A percentile compares a stretch with the other conserved stretches of the same genome.
Evolutionary conservation across 805 yeast genomes (phyloP).

Genomic region (Kazachstania africana): DNA sequence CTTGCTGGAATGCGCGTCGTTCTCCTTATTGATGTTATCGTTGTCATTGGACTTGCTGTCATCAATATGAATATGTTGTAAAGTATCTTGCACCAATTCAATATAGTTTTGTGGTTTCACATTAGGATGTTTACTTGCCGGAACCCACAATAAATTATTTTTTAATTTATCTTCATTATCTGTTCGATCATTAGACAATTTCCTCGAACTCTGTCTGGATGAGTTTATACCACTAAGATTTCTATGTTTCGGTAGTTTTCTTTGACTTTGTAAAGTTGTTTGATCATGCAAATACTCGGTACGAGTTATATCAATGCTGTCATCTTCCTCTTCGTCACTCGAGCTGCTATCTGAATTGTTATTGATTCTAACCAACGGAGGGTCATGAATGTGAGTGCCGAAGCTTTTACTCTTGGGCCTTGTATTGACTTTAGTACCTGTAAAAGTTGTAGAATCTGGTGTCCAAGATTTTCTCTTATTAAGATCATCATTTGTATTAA

Average conservation of each 20-base stretch:
- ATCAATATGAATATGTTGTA: conserved; percentile 21
- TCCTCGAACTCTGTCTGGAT: conserved; percentile 12
- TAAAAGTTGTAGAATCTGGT: neutral
- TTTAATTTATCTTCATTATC: neutral
- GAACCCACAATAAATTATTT: conserved; percentile 72
- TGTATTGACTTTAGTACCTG: neutral
- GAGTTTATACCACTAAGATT: conserved; percentile 17
- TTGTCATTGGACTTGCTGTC: conserved; percentile 8
- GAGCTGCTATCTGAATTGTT: neutral
- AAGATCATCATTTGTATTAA: conserved; percentile 2
- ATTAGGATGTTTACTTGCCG: conserved; percentile 88
- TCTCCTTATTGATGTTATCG: conserved; percentile 6
- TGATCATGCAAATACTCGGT: conserved; percentile 18
- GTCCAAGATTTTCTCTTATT: conserved; percentile 11
- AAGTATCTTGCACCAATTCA: conserved; percentile 43
- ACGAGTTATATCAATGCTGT: conserved; percentile 21
- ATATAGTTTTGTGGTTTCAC: conserved; percentile 84
- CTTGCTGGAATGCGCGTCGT: conserved; percentile 2
- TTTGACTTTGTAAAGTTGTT: conserved; percentile 1
- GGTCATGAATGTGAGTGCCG: neutral
- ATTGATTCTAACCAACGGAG: neutral
- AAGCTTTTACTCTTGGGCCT: neutral
- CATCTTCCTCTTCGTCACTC: conserved; percentile 8
- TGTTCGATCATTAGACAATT: neutral
- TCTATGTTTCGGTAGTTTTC: conserved; percentile 3